Percentiles rank a stretch among this genome's conserved stretches.
phyloP scores from a whole-genome alignment of 176 grass and related monocot genomes.

The Cymbopogon citratus region DNA sequence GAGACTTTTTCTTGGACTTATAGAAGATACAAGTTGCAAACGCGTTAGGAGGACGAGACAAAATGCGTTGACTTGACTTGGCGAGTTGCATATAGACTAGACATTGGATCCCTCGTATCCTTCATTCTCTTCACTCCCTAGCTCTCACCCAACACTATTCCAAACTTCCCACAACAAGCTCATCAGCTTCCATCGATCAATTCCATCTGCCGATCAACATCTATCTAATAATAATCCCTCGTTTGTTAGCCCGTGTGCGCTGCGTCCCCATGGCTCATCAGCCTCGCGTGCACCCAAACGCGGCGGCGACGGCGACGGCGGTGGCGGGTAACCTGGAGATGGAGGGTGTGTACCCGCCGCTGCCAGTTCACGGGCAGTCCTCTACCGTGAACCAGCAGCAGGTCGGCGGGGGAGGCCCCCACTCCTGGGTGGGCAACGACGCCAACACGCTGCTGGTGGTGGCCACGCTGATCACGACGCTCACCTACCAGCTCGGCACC shows the following conservation, averaged over 20 bases:
- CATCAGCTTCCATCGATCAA: not conserved
- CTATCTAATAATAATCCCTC: not conserved
- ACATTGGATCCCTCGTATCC: no score
- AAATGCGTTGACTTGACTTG: slow-evolving; percentile 26
- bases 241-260: not conserved
- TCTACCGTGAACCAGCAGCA: not conserved
- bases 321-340: not conserved
- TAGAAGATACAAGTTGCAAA: not conserved
- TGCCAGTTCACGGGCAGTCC: not conserved
- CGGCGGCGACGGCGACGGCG: not conserved
- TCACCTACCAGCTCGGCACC: slow-evolving; percentile 52
- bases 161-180: not conserved
- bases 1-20: not conserved
- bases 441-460: slow-evolving; percentile 44
- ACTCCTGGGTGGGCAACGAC: slow-evolving; percentile 48
- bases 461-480: slow-evolving; percentile 54
- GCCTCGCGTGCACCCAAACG: not conserved
- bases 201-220: not conserved
- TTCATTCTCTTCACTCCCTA: not conserved
- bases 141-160: not conserved
- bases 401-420: not conserved
- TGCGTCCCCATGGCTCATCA: no score
- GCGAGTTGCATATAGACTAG: not conserved
- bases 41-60: not conserved
- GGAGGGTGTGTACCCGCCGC: not conserved